Evolutionary conservation across 805 yeast genomes (phyloP).

Genomic region (Yarrowia sp.): DNA sequence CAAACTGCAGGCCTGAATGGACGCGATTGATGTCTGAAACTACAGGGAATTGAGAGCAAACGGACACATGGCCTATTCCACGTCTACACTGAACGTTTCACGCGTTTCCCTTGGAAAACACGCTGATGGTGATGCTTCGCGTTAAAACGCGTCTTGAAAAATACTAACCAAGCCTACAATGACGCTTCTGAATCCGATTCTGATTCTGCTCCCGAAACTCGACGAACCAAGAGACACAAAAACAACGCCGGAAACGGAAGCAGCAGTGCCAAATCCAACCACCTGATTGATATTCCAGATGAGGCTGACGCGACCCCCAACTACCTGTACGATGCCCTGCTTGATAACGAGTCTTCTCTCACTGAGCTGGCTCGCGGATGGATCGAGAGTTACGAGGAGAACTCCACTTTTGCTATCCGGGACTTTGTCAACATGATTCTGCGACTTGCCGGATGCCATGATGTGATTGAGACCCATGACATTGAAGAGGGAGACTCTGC

Average conservation of each 20-base stretch:
- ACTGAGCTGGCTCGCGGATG: slow-evolving; percentile 55
- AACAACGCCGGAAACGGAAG: background rate
- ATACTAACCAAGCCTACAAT: slow-evolving; percentile 13
- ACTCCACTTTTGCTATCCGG: slow-evolving; percentile 51
- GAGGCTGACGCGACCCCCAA: slow-evolving; percentile 25
- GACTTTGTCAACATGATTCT: slow-evolving; percentile 67
- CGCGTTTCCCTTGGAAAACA: too few species aligned
- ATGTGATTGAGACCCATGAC: slow-evolving; percentile 71
- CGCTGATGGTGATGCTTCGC: background rate
- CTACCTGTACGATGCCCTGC: slow-evolving; percentile 44
- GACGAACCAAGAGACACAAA: slow-evolving; percentile 17
- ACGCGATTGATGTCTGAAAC: background rate
- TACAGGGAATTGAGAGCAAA: too few species aligned
- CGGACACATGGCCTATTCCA: too few species aligned
- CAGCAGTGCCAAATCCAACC: background rate
- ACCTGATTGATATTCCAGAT: slow-evolving; percentile 9
- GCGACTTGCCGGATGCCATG: slow-evolving; percentile 68
- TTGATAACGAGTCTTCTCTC: slow-evolving; percentile 49
- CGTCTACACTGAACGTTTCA: too few species aligned
- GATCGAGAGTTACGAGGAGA: slow-evolving; percentile 52
- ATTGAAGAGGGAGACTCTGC: slow-evolving; percentile 68
- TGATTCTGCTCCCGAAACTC: background rate
- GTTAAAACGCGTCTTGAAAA: background rate
- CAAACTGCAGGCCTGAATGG: background rate
- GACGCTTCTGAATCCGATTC: slow-evolving; percentile 6